These are phyloP conservation scores for Phytophthora lateralis DNA, from an alignment of 352 stramenopile species.

Conservation along the genomic window DNA sequence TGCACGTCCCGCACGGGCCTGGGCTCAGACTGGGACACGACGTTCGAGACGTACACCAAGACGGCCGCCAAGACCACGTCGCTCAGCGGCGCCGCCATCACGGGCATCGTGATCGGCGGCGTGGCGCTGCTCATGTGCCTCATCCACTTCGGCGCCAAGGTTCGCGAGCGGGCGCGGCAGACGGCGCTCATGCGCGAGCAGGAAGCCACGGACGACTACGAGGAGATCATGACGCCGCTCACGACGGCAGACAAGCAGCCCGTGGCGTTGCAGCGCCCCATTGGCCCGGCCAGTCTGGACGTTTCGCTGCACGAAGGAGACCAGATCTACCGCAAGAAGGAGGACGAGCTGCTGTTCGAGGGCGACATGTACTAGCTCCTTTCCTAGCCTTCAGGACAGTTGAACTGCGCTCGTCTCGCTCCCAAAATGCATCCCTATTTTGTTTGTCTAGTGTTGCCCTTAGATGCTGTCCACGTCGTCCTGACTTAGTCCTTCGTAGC, in stretches of 20 bases:
- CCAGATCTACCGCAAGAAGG: constrained; percentile 88
- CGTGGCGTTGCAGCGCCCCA: constrained; percentile 62
- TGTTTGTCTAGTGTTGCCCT: constrained; percentile 20
- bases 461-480: constrained; percentile 55
- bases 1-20: constrained; percentile 63
- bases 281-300: constrained; percentile 70
- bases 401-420: constrained; percentile 26
- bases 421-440: constrained; percentile 41
- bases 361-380: constrained; percentile 87
- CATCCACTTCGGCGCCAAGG: constrained; percentile 86
- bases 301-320: constrained; percentile 88
- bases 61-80: constrained; percentile 49
- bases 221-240: constrained; percentile 91
- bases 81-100: constrained; percentile 74
- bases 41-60: constrained; percentile 74
- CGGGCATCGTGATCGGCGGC: constrained; percentile 80
- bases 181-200: constrained; percentile 89
- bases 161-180: constrained; percentile 77
- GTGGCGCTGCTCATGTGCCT: constrained; percentile 82
- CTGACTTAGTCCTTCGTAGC: constrained; percentile 92
- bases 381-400: constrained; percentile 22
- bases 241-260: constrained; percentile 73
- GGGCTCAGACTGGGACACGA: constrained; percentile 72
- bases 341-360: constrained; percentile 87
- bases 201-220: constrained; percentile 89